These are phyloP conservation scores for Cadophora sp. DNA, from an alignment of 2,329 filamentous ascomycete genomes.

Conservation along the genomic window DNA sequence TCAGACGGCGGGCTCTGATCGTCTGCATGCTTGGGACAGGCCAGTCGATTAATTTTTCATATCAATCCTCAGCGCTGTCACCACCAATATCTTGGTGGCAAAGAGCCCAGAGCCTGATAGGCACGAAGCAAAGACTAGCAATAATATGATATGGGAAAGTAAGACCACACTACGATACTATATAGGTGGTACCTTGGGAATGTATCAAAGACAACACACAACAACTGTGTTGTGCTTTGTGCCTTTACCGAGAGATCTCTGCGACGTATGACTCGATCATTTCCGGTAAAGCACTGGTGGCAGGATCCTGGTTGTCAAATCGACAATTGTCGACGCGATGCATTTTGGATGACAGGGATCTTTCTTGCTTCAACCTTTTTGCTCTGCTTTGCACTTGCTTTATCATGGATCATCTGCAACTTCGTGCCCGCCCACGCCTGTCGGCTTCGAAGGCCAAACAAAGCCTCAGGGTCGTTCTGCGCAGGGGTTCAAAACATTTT, in stretches of 20 bases:
- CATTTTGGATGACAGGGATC: slow-evolving; percentile 15
- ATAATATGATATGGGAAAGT: not conserved
- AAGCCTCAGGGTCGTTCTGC: slow-evolving; percentile 28
- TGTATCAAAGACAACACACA: not conserved
- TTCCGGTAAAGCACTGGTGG: slow-evolving; percentile 30
- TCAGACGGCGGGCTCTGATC: slow-evolving; percentile 20
- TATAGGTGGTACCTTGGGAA: not conserved
- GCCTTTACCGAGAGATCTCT: slow-evolving; percentile 12
- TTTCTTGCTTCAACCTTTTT: slow-evolving; percentile 8
- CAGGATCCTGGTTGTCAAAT: slow-evolving; percentile 29
- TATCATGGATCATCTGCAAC: slow-evolving; percentile 31
- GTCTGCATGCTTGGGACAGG: slow-evolving; percentile 10
- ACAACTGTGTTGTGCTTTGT: slow-evolving; percentile 13
- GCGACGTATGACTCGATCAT: slow-evolving; percentile 33
- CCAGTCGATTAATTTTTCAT: not conserved
- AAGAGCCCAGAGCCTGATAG: not conserved
- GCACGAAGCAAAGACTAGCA: not conserved
- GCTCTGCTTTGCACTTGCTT: slow-evolving; percentile 20
- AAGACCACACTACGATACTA: not conserved
- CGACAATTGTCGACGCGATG: slow-evolving; percentile 30
- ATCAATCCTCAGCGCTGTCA: not conserved
- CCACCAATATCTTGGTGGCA: not conserved
- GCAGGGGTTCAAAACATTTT: slow-evolving; percentile 40
- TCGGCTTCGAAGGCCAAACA: slow-evolving; percentile 33
- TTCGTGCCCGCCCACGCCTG: slow-evolving; percentile 26